These are phyloP conservation scores for Lotus japonicus DNA, from an alignment of 306 rosid genomes.

Conservation along the genomic window DNA sequence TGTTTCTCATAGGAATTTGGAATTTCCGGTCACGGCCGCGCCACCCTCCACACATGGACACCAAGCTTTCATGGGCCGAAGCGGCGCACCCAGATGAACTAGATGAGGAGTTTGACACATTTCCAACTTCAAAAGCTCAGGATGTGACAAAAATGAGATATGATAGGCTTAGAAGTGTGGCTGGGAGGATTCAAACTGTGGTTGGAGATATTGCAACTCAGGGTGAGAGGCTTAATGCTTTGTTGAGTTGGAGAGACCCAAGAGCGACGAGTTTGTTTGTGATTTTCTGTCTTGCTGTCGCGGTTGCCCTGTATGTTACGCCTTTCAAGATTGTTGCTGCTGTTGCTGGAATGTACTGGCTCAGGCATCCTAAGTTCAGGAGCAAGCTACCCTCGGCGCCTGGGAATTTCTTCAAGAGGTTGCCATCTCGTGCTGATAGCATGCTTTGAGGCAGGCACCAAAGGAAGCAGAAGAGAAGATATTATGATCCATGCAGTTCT, in stretches of 20 bases:
- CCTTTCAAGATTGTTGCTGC: conserved; percentile 49
- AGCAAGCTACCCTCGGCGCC: conserved; percentile 73
- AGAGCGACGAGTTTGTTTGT: conserved; percentile 32
- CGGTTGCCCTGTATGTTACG: conserved; percentile 39
- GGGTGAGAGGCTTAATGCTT: conserved; percentile 33
- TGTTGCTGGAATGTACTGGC: conserved; percentile 52
- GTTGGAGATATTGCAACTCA: conserved; percentile 38
- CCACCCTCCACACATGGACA: conserved; percentile 75
- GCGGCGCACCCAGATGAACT: conserved; percentile 52
- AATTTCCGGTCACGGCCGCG: conserved; percentile 52
- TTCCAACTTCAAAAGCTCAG: conserved; percentile 51
- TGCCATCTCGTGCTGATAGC: conserved; percentile 70
- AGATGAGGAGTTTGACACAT: conserved; percentile 68
- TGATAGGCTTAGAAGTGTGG: conserved; percentile 66
- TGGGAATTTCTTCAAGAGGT: conserved; percentile 67
- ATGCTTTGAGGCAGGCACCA: conserved; percentile 48
- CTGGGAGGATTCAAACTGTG: conserved; percentile 34
- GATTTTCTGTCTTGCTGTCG: conserved; percentile 19
- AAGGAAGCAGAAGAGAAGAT: neutral
- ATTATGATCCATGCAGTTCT: neutral
- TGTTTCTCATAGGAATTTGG: conserved; percentile 83
- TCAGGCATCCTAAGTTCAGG: conserved; percentile 64
- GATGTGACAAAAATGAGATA: conserved; percentile 65
- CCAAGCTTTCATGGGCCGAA: conserved; percentile 76
- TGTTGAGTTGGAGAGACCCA: conserved; percentile 38